Evolutionary conservation across 768 basidiomycete genomes (phyloP), one percentile per base, ranked within the genome.

Genomic region (Amanita rubescens): DNA sequence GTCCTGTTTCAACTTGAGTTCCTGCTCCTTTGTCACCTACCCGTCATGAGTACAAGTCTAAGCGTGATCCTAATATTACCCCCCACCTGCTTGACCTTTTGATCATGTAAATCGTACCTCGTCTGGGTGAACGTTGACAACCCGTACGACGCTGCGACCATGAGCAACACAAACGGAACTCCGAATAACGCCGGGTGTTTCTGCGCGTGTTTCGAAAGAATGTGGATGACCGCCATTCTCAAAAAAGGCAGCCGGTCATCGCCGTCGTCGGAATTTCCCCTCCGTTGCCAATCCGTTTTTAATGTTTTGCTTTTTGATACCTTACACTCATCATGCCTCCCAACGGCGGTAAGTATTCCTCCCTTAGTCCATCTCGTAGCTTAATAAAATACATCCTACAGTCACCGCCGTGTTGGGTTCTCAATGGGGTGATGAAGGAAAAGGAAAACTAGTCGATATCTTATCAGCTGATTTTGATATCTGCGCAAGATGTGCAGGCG

Each of bases 391-490:
- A 11, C 35, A 5, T 5, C 11, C 35, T n/a, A 12, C 17, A 74
- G 76, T 74, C 38, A 83, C 84, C 49, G 88, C 88, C 59, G 89
- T 94, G 54, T 78, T 94, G 47, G 91, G 91, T 34, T 71, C 89
- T 33, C 91, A 94, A 64, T 94, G 91, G 91, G 91, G 91, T 43
- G 91, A 94, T 66, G 91, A 93, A 68, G 90, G 91, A 59, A 90
- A 91, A 69, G 92, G 92, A 14, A 98, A 99, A 73, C 83, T 99
- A 53, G 96, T 96, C 55, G 96, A 99, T 67, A 92, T 99, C 64
- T 79, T 99, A 59, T 81, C 94, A 35, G 90, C 87, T 12, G 81
- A 94, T 39, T 77, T 81, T 55, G 96, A 99, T 68, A 67, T 98
- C 65, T 98, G 94, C 63, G 95, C 94, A 17, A 81, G 96, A 44